Percentiles rank a stretch among this genome's conserved stretches.
Evolutionary conservation across 2,329 filamentous ascomycete genomes (phyloP).

Genomic region (Exophiala sp.): DNA sequence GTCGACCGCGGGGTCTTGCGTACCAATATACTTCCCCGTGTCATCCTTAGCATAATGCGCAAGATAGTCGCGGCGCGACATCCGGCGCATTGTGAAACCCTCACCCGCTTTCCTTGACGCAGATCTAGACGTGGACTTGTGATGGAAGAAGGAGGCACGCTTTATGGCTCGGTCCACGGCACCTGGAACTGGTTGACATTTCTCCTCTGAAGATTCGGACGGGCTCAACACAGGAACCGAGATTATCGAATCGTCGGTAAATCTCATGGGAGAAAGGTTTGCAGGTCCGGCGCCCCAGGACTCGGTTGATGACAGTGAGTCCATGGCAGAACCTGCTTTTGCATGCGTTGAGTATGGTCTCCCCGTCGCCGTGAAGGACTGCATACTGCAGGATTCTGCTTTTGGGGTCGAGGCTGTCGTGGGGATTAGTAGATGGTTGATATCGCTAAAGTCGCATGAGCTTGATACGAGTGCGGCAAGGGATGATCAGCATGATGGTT

Average conservation of each 20-base stretch:
- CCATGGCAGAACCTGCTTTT: background rate
- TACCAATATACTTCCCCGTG: conserved; percentile 20
- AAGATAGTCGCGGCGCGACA: conserved; percentile 21
- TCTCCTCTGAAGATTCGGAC: background rate
- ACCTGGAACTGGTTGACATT: too few relatives aligned
- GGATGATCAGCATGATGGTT: too few relatives aligned
- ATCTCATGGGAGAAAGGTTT: conserved; percentile 15
- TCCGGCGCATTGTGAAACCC: conserved; percentile 20
- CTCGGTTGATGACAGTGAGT: conserved; percentile 2
- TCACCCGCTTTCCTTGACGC: background rate
- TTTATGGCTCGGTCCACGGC: background rate
- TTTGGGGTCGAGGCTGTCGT: background rate
- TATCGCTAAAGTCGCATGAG: too few relatives aligned
- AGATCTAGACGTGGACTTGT: conserved; percentile 1
- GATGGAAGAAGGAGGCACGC: conserved; percentile 8
- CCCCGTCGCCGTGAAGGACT: conserved; percentile 20
- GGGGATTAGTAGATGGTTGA: too few relatives aligned
- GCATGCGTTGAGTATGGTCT: conserved; percentile 1
- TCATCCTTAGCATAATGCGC: conserved; percentile 28
- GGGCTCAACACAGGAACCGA: conserved; percentile 22
- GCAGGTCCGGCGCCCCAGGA: conserved; percentile 6
- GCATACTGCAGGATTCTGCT: background rate
- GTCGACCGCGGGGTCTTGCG: conserved; percentile 22
- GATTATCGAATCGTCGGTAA: conserved; percentile 20
- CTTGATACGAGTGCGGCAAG: too few relatives aligned